Evolutionary conservation across 192 early-diverging fungal genomes (phyloP).

Genomic region (Coemansia reversa): DNA sequence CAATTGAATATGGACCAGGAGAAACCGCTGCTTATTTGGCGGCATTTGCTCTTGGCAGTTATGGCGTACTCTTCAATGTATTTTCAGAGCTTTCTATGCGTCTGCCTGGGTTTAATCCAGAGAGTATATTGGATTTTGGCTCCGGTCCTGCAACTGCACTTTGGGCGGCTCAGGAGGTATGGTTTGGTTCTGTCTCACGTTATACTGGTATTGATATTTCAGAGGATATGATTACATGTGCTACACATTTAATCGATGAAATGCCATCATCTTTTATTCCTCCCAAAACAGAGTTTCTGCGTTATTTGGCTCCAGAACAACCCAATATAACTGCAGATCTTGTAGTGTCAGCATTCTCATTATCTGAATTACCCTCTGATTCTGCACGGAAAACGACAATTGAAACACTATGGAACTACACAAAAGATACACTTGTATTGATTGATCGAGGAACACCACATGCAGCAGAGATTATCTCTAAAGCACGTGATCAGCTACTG

Average conservation of each 20-base stretch:
- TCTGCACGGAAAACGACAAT: slow-evolving; percentile 63
- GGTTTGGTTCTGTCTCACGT: slow-evolving; percentile 39
- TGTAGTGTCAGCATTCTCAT: slow-evolving; percentile 71
- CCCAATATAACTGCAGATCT: slow-evolving; percentile 54
- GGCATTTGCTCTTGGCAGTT: slow-evolving; percentile 60
- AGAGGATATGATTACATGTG: slow-evolving; percentile 71
- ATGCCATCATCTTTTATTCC: slow-evolving; percentile 4
- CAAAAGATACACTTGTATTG: slow-evolving; percentile 73
- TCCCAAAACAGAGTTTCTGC: slow-evolving; percentile 40
- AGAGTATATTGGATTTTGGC: slow-evolving; percentile 74
- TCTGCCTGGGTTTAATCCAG: slow-evolving; percentile 63
- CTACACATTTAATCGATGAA: slow-evolving; percentile 54
- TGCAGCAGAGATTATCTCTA: slow-evolving; percentile 64
- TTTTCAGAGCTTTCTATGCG: slow-evolving; percentile 62
- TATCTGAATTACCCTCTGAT: slow-evolving; percentile 72
- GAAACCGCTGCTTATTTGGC: slow-evolving; percentile 77
- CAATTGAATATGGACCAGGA: slow-evolving; percentile 65
- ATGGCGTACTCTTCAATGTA: slow-evolving; percentile 68
- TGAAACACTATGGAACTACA: slow-evolving; percentile 76
- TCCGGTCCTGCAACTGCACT: slow-evolving; percentile 80
- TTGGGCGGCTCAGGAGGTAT: slow-evolving; percentile 71
- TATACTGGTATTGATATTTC: slow-evolving; percentile 75
- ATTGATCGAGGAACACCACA: slow-evolving; percentile 80
- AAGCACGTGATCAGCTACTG: slow-evolving; percentile 69
- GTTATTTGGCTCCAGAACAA: slow-evolving; percentile 61